These are phyloP conservation scores for Neurospora terricola DNA, from an alignment of 495 filamentous ascomycete genomes.

Conservation along the genomic window DNA sequence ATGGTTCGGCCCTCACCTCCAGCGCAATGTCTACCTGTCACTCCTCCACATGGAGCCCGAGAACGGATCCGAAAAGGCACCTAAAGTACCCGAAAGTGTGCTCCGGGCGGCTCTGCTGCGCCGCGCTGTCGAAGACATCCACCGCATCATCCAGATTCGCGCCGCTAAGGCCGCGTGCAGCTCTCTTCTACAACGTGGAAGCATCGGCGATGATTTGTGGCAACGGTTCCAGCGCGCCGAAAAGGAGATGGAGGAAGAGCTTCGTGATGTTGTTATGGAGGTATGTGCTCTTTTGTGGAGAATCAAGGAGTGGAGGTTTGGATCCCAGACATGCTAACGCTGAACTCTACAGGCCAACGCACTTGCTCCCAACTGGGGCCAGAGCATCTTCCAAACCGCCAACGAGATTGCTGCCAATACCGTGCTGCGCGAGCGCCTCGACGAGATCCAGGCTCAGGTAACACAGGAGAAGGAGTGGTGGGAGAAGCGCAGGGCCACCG, in stretches of 20 bases:
- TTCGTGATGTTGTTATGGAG: slow-evolving; percentile 88
- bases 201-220: slow-evolving; percentile 93
- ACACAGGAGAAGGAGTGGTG: slow-evolving; percentile 78
- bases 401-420: slow-evolving; percentile 72
- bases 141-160: slow-evolving; percentile 75
- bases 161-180: slow-evolving; percentile 77
- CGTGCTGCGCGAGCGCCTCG: slow-evolving; percentile 61
- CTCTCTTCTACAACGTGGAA: slow-evolving; percentile 74
- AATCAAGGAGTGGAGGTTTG: no score
- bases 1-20: slow-evolving; percentile 85
- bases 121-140: slow-evolving; percentile 84
- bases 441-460: slow-evolving; percentile 63
- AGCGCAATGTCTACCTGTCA: slow-evolving; percentile 89
- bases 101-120: slow-evolving; percentile 84
- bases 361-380: slow-evolving; percentile 76
- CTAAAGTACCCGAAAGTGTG: slow-evolving; percentile 72
- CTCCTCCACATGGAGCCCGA: slow-evolving; percentile 78
- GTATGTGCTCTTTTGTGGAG: slow-evolving; percentile 46
- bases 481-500: slow-evolving; percentile 64
- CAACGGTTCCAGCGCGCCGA: slow-evolving; percentile 84
- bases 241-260: slow-evolving; percentile 95
- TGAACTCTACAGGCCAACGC: slow-evolving; percentile 59
- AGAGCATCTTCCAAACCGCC: slow-evolving; percentile 90
- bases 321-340: slow-evolving; percentile 2
- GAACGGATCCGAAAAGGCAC: slow-evolving; percentile 54